phyloP scores from a whole-genome alignment of 352 stramenopile genomes.

The Blastocystis sp. region DNA sequence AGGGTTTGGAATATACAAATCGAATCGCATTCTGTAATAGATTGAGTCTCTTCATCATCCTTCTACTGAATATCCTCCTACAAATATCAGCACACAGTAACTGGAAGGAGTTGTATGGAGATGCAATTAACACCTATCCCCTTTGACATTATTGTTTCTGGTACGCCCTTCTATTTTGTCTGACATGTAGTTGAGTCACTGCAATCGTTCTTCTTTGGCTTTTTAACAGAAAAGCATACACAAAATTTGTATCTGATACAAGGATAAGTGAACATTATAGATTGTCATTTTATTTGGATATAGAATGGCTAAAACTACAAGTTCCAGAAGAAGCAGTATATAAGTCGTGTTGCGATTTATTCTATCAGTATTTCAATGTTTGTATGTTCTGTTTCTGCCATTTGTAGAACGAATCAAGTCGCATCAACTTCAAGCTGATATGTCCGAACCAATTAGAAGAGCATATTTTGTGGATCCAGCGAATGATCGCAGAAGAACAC shows the following conservation, averaged over 20 bases:
- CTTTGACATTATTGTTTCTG: background rate
- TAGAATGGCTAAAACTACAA: background rate
- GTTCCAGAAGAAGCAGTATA: background rate
- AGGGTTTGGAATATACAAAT: too few relatives aligned
- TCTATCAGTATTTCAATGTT: constrained; percentile 1
- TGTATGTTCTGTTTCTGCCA: background rate
- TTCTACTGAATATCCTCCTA: too few relatives aligned
- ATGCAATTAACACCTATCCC: constrained; percentile 44
- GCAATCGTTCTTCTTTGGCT: constrained; percentile 14
- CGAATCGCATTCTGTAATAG: too few relatives aligned
- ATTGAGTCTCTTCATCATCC: too few relatives aligned
- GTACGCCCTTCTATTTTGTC: background rate
- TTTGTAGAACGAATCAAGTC: background rate
- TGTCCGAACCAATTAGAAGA: background rate
- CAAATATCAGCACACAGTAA: background rate
- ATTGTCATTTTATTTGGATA: constrained; percentile 25
- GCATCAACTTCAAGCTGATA: constrained; percentile 1
- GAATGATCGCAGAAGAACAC: background rate
- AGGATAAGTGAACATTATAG: background rate
- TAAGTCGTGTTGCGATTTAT: background rate
- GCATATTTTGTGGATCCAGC: constrained; percentile 7
- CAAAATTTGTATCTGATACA: background rate
- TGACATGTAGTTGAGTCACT: constrained; percentile 17
- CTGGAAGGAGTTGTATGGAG: background rate
- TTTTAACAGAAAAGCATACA: constrained; percentile 28